Evolutionary conservation across 1,284 basidiomycete genomes (phyloP).

Genomic region (Salmacisia buchloeana): DNA sequence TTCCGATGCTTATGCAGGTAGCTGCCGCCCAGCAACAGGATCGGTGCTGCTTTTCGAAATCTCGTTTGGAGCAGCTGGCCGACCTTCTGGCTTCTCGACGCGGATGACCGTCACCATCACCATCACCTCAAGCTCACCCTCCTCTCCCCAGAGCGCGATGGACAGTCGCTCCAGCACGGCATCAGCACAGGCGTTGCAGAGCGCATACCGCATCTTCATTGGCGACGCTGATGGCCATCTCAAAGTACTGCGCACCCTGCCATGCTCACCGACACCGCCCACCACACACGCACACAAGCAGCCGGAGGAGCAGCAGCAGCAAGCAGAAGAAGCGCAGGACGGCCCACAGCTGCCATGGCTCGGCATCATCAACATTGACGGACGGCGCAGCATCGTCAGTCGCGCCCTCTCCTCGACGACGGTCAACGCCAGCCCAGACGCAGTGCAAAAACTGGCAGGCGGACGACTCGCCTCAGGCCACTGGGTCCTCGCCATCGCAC

Average conservation of each 20-base stretch:
- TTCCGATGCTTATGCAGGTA: no score
- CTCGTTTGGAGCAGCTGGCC: no score
- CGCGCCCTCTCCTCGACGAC: conserved; percentile 8
- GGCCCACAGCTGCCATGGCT: conserved; percentile 21
- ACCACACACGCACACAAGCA: not conserved
- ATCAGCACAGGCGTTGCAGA: not conserved
- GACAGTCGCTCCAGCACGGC: no score
- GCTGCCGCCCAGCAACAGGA: no score
- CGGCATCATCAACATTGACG: conserved; percentile 18
- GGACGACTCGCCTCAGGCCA: conserved; percentile 17
- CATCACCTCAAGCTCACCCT: no score
- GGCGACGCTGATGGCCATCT: conserved; percentile 30
- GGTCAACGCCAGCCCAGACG: conserved; percentile 11
- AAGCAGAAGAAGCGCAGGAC: not conserved
- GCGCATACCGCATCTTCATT: conserved; percentile 24
- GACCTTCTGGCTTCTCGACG: no score
- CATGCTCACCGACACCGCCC: conserved; percentile 8
- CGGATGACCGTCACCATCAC: no score
- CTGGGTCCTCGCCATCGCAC: conserved; percentile 32
- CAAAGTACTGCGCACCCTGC: conserved; percentile 20
- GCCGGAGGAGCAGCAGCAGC: not conserved
- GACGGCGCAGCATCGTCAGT: conserved; percentile 24
- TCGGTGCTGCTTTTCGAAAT: no score
- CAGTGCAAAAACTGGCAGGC: conserved; percentile 24
- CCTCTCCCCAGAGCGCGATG: no score